phyloP scores from a whole-genome alignment of 352 stramenopile species.

The Globisporangium barbulae region DNA sequence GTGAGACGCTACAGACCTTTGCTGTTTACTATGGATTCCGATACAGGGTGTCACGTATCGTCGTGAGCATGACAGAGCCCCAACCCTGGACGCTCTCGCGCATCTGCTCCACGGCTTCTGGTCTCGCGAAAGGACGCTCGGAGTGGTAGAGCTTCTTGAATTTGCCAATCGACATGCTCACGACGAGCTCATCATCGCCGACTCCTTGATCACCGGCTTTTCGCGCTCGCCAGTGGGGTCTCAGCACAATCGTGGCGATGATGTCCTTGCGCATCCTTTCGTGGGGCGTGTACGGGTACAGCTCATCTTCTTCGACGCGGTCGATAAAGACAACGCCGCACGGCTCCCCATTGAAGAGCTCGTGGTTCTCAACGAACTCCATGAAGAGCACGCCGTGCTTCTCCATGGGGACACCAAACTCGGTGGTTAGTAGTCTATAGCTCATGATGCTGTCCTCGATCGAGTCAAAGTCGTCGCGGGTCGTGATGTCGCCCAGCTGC shows the following conservation, averaged over 20 bases:
- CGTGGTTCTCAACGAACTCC: background rate
- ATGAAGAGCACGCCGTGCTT: conserved; percentile 1
- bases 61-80: conserved; percentile 22
- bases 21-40: too few species aligned
- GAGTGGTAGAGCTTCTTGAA: conserved; percentile 22
- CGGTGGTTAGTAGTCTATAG: conserved; percentile 31
- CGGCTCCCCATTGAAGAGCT: background rate
- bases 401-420: conserved; percentile 20
- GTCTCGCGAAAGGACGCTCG: conserved; percentile 14
- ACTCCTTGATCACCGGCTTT: conserved; percentile 1
- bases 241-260: conserved; percentile 5
- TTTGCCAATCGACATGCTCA: conserved; percentile 25
- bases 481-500: conserved; percentile 9
- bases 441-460: conserved; percentile 25
- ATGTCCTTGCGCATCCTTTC: background rate
- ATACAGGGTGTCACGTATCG: conserved; percentile 19
- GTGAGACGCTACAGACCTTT: too few species aligned
- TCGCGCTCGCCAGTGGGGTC: conserved; percentile 22
- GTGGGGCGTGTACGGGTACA: background rate
- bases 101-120: conserved; percentile 20
- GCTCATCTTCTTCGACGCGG: background rate
- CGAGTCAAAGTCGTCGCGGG: conserved; percentile 20
- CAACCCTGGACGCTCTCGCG: conserved; percentile 15
- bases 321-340: background rate
- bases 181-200: conserved; percentile 21